Evolutionary conservation across 163 green algal genomes (phyloP), one percentile per base, ranked within the genome.

Genomic region (Trebouxiophyceae sp.): DNA sequence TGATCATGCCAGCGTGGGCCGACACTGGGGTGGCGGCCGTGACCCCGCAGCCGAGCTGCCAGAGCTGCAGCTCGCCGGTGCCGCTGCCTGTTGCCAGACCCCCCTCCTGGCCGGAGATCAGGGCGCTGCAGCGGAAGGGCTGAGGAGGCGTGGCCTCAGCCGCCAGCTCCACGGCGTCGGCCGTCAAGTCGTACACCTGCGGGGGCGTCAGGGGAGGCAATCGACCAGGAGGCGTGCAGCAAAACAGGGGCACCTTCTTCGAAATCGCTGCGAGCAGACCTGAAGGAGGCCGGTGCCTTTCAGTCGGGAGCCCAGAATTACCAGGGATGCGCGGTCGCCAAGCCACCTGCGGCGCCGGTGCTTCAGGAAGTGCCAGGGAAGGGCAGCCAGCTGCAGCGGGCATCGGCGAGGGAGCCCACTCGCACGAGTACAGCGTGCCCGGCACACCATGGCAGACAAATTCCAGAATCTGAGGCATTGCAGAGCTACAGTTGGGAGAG

Each of bases 321-420:
- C 82, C 34, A 96, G 88, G 4, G 81, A 77, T 3, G 88, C 87
- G 30, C 78, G 93, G 54, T 77, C 71, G 5, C 88, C 88, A 2
- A 96, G 77, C 90, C 90, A 96, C 68, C 88, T 95, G 76, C 62
- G 62, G n/a, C n/a, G n/a, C n/a, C n/a, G n/a, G n/a, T n/a, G n/a
- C n/a, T n/a, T n/a, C n/a, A n/a, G n/a, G n/a, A n/a, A n/a, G n/a
- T n/a, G n/a, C n/a, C n/a, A n/a, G n/a, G n/a, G n/a, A n/a, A n/a
- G n/a, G n/a, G n/a, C n/a, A n/a, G n/a, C n/a, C 33, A 69, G 7
- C 23, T 57, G 8, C 23, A 44, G 33, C 57, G 45, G 5, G 5
- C 3, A 28, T 12, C 58, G 47, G 7, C 22, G n/a, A 16, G 4
- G 7, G 6, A 1, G 57, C 62, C 22, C 34, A 85, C 84, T 81